Conservation (phyloP, 108 stramenopile genomes). For the Nitzschia putrida region DNA sequence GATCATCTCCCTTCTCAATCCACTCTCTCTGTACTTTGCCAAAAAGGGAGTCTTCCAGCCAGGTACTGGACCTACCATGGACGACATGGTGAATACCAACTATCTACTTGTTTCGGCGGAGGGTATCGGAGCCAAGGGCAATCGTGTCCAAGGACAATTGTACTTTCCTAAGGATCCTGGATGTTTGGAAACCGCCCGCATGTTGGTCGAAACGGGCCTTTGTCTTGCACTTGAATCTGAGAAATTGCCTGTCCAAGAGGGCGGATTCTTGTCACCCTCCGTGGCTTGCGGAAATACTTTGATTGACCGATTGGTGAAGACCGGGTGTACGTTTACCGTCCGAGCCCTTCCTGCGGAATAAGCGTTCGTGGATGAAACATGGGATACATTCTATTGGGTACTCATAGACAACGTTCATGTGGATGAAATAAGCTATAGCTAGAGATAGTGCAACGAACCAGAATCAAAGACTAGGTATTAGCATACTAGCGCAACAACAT, state of each 20-base stretch:
- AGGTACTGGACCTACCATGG: constrained; percentile 77
- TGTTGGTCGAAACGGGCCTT: constrained; percentile 78
- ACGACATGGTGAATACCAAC: constrained; percentile 61
- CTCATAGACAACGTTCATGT: no score
- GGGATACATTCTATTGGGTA: no score
- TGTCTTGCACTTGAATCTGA: constrained; percentile 46
- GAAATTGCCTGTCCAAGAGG: constrained; percentile 24
- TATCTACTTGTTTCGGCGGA: constrained; percentile 52
- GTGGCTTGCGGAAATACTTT: constrained; percentile 65
- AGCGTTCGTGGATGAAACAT: no score
- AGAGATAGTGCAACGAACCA: no score
- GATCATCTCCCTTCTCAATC: constrained; percentile 52
- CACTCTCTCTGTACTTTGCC: constrained; percentile 18
- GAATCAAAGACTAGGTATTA: no score
- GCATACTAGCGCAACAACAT: no score
- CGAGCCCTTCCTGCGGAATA: neutral
- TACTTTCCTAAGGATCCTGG: constrained; percentile 70
- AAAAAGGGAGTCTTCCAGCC: constrained; percentile 62
- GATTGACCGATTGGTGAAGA: constrained; percentile 57
- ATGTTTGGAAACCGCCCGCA: constrained; percentile 73
- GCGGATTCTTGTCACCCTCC: constrained; percentile 80
- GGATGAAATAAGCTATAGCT: no score
- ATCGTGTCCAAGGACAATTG: constrained; percentile 44
- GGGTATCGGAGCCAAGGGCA: constrained; percentile 61
- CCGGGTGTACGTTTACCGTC: constrained; percentile 41